These are phyloP conservation scores for Podospora australis DNA, from an alignment of 495 filamentous ascomycete genomes.

Conservation along the genomic window DNA sequence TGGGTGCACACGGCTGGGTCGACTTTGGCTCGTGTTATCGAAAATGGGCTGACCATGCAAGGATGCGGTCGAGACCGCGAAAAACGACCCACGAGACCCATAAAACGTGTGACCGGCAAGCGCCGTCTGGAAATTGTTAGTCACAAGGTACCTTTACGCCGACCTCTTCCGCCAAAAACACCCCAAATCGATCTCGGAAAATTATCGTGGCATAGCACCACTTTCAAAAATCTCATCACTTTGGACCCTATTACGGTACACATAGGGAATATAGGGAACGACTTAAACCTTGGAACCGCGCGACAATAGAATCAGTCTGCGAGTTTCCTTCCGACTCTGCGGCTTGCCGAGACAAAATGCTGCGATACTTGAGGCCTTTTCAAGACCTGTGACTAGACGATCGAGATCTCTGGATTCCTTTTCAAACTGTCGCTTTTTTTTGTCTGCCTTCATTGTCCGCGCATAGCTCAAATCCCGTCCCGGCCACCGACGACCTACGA, in stretches of 20 bases:
- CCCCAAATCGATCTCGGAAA: not conserved
- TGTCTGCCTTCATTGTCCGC: no score
- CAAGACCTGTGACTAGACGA: no score
- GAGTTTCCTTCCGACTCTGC: not conserved
- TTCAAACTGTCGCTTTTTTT: not conserved
- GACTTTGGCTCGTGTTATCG: not conserved
- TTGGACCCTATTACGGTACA: no score
- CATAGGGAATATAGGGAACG: not conserved
- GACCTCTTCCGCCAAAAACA: not conserved
- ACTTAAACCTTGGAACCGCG: not conserved
- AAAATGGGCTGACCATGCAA: constrained; percentile 17
- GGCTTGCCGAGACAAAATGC: not conserved
- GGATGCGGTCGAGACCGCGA: constrained; percentile 9
- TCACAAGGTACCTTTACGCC: constrained; percentile 1
- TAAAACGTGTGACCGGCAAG: constrained; percentile 24
- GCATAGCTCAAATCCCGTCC: no score
- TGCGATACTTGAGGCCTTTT: no score
- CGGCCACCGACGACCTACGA: no score
- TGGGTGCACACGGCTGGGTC: no score
- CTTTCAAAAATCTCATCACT: not conserved
- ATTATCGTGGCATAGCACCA: constrained; percentile 6
- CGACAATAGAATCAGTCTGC: not conserved
- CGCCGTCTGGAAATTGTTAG: constrained; percentile 21
- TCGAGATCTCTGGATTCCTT: not conserved
- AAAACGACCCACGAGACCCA: constrained; percentile 3